phyloP scores from a whole-genome alignment of 1,139 yeast species.

The Debaryomyces robertsiae region DNA sequence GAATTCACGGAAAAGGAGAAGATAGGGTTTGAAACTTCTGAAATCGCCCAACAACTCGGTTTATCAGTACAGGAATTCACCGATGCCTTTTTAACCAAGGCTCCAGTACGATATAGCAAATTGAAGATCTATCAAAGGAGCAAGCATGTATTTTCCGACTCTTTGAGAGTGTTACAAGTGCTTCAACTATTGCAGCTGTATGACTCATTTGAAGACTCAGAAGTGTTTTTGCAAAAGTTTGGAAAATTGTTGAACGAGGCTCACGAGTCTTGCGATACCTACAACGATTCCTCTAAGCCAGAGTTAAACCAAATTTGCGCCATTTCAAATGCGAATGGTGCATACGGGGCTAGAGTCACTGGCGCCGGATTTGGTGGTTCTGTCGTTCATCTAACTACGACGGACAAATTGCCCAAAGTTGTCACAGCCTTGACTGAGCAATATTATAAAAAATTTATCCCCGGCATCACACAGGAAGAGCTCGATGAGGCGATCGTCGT shows the following conservation, averaged over 20 bases:
- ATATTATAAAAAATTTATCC: slow-evolving; percentile 54
- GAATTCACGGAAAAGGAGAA: slow-evolving; percentile 33
- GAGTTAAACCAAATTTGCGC: slow-evolving; percentile 55
- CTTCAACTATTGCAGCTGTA: slow-evolving; percentile 37
- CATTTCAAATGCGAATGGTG: slow-evolving; percentile 58
- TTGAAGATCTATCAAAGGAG: slow-evolving; percentile 62
- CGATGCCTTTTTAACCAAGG: slow-evolving; percentile 48
- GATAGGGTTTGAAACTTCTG: slow-evolving; percentile 53
- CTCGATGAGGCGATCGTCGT: slow-evolving; percentile 57
- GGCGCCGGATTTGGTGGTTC: slow-evolving; percentile 89
- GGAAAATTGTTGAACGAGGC: slow-evolving; percentile 64
- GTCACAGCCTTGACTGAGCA: slow-evolving; percentile 48
- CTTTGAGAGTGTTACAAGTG: slow-evolving; percentile 59
- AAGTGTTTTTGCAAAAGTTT: slow-evolving; percentile 38
- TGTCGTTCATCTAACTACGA: slow-evolving; percentile 62
- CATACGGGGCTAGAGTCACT: slow-evolving; percentile 69
- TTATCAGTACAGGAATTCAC: slow-evolving; percentile 46
- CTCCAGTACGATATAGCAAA: slow-evolving; percentile 58
- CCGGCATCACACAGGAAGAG: slow-evolving; percentile 45
- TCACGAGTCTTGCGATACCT: slow-evolving; percentile 52
- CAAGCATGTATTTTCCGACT: slow-evolving; percentile 65
- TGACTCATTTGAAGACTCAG: slow-evolving; percentile 20
- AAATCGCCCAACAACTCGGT: slow-evolving; percentile 50
- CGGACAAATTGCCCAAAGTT: slow-evolving; percentile 46
- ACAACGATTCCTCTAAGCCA: slow-evolving; percentile 58